phyloP scores from a whole-genome alignment of 176 grass and related monocot genomes.

The Ananas comosus region DNA sequence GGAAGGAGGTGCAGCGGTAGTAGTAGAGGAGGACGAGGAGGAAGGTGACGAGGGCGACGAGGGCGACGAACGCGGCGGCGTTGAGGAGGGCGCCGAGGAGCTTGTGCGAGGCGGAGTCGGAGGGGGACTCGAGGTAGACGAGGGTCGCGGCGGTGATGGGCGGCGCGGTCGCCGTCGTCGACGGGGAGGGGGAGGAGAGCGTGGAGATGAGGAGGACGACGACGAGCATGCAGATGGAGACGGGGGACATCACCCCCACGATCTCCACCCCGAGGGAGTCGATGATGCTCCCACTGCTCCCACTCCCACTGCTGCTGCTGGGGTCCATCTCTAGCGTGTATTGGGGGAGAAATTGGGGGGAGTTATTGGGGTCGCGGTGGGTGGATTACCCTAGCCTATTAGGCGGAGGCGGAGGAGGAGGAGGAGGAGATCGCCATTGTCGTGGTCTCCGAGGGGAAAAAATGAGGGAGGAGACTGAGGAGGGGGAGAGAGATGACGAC shows the following conservation, averaged over 20 bases:
- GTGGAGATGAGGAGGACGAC: slow-evolving; percentile 80
- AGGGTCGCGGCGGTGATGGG: slow-evolving; percentile 66
- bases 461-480: background rate
- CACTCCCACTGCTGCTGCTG: no score
- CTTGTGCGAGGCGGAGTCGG: slow-evolving; percentile 54
- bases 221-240: slow-evolving; percentile 94
- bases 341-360: no score
- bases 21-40: slow-evolving; percentile 87
- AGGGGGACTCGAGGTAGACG: slow-evolving; percentile 66
- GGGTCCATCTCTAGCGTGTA: no score
- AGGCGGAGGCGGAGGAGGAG: no score
- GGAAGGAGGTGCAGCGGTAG: slow-evolving; percentile 90
- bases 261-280: slow-evolving; percentile 73
- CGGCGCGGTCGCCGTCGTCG: slow-evolving; percentile 11
- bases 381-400: no score
- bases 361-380: no score
- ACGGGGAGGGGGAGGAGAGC: slow-evolving; percentile 38
- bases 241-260: slow-evolving; percentile 78
- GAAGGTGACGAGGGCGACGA: slow-evolving; percentile 64
- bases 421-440: no score
- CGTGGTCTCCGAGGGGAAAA: no score
- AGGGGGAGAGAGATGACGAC: no score
- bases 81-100: slow-evolving; percentile 76
- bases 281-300: slow-evolving; percentile 34
- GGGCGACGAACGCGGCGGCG: slow-evolving; percentile 70